Base-by-base conservation (phyloP, 331 rosid species). In the Quercus tomentella region DNA sequence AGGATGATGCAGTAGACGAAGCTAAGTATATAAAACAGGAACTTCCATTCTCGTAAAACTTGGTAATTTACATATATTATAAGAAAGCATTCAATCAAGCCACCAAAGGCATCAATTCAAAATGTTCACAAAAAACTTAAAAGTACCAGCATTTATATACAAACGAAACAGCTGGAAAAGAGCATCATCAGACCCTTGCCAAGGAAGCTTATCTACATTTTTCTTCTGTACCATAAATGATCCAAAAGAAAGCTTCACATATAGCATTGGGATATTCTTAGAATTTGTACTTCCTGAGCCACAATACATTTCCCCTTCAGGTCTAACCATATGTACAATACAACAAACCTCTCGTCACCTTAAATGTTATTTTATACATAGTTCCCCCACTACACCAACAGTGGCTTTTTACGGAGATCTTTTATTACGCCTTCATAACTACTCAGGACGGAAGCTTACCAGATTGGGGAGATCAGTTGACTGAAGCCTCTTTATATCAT, bases 401-500 rank as follows among this genome's bases (percentile, higher is more conserved):
- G 80, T 23, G 9, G 58, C 77, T 76, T 15, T 68, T 73, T 61
- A 22, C 37, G 43, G 52, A 71, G 28, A 73, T 61, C 80, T 1
- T 58, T 20, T 41, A 77, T 55, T 57, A 67, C 8, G 25, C 72
- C 72, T 20, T 75, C 76, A 67, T 7, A 21, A 62, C 83, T 89
- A 94, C 86, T 89, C 97, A 0, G 99, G 98, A 20, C 97, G 89
- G 88, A 91, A 93, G 91, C 91, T 95, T 30, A 91, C 91, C 80
- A 95, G 87, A 77, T 93, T 84, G 1, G 93, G 98, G 65, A 95
- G 96, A 88, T 93, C 80, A 17, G 68, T 88, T 22, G 74, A 83
- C 80, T 86, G 93, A 79, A 95, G 92, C 89, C 87, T 93, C 91
- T 86, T 91, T 26, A 93, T 87, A 77, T 93, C 97, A 28, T 76